Evolutionary conservation across 2,329 filamentous ascomycete species (phyloP), one percentile per base, ranked within the genome.

Genomic region (Hortaea werneckii): DNA sequence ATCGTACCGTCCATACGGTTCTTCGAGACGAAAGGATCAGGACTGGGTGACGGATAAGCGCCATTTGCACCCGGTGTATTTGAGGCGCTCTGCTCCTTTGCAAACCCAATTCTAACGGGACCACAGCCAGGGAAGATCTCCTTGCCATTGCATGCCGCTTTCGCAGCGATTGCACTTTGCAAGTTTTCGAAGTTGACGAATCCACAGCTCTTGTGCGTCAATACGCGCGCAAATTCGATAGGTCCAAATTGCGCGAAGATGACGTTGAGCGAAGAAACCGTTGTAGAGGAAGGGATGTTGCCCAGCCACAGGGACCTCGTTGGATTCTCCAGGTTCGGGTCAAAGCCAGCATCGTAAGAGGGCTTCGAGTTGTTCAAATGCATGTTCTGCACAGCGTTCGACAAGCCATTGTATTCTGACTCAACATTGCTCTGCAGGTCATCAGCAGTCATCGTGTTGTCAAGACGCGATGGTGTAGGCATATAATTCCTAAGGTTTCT

Each of bases 181-280:
- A 92, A 70, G 48, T 80, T 83, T 67, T 96, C 88, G 60, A 95
- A 98, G 67, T 98, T 98, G 62, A 98, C 90, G 58, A 98, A 98
- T 3, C 90, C 92, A 63, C 92, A 98, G 67, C 95, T 96, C 75
- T 98, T 98, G 73, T 98, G 88, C 0, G 92, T 96, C 50, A 98
- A 74, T 4, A 98, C 92, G 53, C 92, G 79, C 28, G 87, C 90
- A 3, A 90, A 95, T 54, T 92, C 77, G 52, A 98, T 95, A 3
- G 84, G 78, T 7, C 92, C 92, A 55, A 92, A 94, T n/a, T 82
- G 78, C 65, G 87, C 86, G 71, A 98, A 98, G 70, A 96, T 95
- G 54, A 94, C 88, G 47, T 87, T 87, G 50, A 98, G 71, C 0
- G 92, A 96, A 1, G 90, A 94, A 8, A 92, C 89, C 0, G 92